Evolutionary conservation across 2,329 filamentous ascomycete species (phyloP), one percentile per base, ranked within the genome.

Genomic region (Fusarium paranaense): DNA sequence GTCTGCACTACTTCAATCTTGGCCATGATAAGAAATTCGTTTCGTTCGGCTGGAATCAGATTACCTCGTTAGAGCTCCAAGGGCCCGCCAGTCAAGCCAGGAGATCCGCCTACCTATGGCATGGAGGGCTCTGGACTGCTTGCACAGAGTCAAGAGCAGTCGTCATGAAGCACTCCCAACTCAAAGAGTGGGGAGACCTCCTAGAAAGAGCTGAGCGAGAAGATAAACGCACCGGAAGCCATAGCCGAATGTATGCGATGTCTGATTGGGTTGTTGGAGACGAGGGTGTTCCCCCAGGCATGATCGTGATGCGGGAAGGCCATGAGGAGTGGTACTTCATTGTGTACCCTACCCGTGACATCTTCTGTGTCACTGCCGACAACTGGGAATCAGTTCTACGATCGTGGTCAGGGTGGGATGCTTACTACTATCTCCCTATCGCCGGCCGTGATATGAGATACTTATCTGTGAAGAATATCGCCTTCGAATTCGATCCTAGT

Each of bases 131-230:
- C 9, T 47, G 62, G 69, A 57, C 7, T 4, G 58, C 61, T 6
- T 69, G 58, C 6, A 45, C 63, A 10, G 65, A 69, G 33, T 64
- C 65, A 2, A 58, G 65, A 30, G 20, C 32, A 1, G 57, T 58
- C 9, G 20, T 54, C 18, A 47, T 33, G 35, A 22, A 64, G 79
- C 61, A 63, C 16, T 40, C 10, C n/a, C 38, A 6, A n/a, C 38
- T 40, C 38, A 40, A n/a, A 10, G 38, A 40, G 38, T 40, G 38
- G 38, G 5, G 25, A 25, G 25, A 25, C 25, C 25, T 25, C 25
- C 25, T 25, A 25, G 25, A 25, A 25, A 6, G 25, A 25, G 25
- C 25, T 25, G 6, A 25, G 25, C 25, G 25, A 25, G 4, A 25
- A 25, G 25, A 25, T 25, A 6, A 25, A 25, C 25, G 25, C 25